Evolutionary conservation across 805 yeast genomes (phyloP), one percentile per base, ranked within the genome.

Genomic region (Debaryomyces prosopidis): DNA sequence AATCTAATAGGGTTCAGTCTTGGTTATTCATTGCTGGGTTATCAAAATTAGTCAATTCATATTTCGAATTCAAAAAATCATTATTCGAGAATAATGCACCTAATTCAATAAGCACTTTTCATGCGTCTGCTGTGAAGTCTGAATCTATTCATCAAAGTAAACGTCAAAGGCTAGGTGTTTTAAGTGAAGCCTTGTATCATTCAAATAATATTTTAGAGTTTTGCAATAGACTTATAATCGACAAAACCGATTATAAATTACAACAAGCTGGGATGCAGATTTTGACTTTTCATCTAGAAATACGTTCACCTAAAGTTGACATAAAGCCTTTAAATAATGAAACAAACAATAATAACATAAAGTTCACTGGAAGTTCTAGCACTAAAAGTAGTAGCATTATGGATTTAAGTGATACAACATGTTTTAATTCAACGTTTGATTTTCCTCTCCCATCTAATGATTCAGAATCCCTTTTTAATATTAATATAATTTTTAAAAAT

Each of bases 21-120:
- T 81, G 85, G 85, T 55, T 80, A 10, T 49, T 69, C 3, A 42
- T 64, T 1, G 43, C 56, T 6, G 80, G 79, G 0, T 23, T 73
- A 6, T 44, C 63, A 0, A 63, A 54, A 33, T 49, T 79, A 2
- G 26, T 76, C 0, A 33, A 43, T 1, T 40, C 63, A 2, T 76
- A 62, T 44, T 76, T 60, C 47, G 39, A 42, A 3, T 44, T 69
- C 27, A 63, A 62, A 42, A 11, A 30, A 17, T 16, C 27, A 9
- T 14, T 18, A 7, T 30, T 9, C 33, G 16, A 30, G 3, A 7
- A 30, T 30, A 30, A 10, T 40, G 17, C 18, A 35, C 28, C n/a
- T 15, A 19, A 11, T 36, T n/a, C 37, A 14, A 11, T 30, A 2
- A 30, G 6, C 6, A n/a, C 16, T n/a, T 30, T n/a, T 30, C 8